Evolutionary conservation across 495 filamentous ascomycete genomes (phyloP).

Genomic region (Podospora comata): DNA sequence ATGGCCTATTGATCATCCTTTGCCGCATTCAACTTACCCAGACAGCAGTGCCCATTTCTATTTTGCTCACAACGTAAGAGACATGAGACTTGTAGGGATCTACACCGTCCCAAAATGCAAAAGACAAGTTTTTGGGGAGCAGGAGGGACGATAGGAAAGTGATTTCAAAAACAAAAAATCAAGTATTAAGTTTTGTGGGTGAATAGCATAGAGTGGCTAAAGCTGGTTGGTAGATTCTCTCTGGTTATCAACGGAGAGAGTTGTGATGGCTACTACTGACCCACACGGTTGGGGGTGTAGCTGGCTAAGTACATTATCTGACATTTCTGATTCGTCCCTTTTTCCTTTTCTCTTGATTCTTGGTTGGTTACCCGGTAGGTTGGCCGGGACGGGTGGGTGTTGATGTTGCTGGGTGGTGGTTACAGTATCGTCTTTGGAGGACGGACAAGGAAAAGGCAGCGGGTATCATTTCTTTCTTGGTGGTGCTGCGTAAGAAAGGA

Average conservation of each 20-base stretch:
- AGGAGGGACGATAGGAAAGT: not conserved
- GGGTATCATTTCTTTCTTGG: no score
- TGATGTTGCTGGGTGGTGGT: no score
- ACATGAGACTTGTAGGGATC: no score
- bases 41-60: no score
- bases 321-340: not conserved
- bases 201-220: not conserved
- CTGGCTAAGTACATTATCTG: not conserved
- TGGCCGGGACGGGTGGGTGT: no score
- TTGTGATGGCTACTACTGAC: not conserved
- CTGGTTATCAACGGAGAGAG: not conserved
- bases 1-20: no score
- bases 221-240: not conserved
- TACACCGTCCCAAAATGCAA: no score
- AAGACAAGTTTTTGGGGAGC: not conserved
- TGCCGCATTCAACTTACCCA: no score
- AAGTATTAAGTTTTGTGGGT: not conserved
- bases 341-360: not conserved
- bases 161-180: not conserved
- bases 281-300: not conserved
- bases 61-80: no score
- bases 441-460: no score
- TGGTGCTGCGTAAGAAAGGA: no score
- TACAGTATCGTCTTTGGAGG: no score
- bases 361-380: not conserved